These are phyloP conservation scores for Aureobasidium zeae DNA, from an alignment of 2,329 filamentous ascomycete genomes.

Conservation along the genomic window DNA sequence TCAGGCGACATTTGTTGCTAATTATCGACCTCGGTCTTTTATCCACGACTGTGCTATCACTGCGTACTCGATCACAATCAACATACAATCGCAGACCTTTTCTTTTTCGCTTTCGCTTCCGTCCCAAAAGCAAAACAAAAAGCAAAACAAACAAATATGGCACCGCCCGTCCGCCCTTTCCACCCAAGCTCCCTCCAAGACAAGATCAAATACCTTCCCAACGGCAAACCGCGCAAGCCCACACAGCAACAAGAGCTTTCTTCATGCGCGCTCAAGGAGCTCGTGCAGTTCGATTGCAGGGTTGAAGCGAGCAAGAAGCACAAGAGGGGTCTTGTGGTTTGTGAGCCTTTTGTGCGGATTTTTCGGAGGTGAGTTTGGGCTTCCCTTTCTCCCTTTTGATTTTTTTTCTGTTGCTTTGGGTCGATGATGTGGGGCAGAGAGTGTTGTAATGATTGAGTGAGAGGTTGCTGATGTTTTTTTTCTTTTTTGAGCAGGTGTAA, in stretches of 20 bases:
- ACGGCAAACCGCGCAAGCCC: conserved; percentile 45
- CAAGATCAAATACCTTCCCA: conserved; percentile 43
- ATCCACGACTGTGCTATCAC: not conserved
- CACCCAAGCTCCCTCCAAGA: conserved; percentile 42
- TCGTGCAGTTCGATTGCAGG: conserved; percentile 56
- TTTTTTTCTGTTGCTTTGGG: not conserved
- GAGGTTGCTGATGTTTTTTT: conserved; percentile 12
- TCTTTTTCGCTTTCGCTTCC: conserved; percentile 15
- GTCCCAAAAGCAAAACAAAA: not conserved
- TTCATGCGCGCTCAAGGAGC: conserved; percentile 48
- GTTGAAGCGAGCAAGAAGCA: conserved; percentile 35
- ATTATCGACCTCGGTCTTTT: not conserved
- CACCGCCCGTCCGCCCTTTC: conserved; percentile 47
- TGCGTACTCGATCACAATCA: conserved; percentile 19
- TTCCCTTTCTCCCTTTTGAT: no score
- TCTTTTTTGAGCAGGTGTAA: conserved; percentile 35
- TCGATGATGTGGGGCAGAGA: not conserved
- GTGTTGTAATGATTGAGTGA: not conserved
- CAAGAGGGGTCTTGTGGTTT: conserved; percentile 37
- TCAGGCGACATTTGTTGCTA: conserved; percentile 28
- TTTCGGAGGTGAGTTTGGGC: conserved; percentile 46
- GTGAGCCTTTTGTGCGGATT: conserved; percentile 48
- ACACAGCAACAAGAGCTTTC: conserved; percentile 40
- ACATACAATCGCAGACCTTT: not conserved
- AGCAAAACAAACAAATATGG: conserved; percentile 34